phyloP scores from a whole-genome alignment of 345 rosid species.

The Erysimum cheiranthoides region DNA sequence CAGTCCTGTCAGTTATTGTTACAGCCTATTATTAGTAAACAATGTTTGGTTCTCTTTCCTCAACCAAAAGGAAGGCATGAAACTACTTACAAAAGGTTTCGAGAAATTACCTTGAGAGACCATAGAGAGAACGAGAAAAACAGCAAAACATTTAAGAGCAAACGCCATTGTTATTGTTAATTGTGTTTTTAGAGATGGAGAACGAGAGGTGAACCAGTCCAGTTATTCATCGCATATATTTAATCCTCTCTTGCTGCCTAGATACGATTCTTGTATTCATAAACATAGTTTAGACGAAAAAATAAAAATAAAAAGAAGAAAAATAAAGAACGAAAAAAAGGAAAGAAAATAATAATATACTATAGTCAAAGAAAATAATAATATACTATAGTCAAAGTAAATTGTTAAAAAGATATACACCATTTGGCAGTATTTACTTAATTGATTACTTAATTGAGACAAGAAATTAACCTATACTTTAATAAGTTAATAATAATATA shows the following conservation, averaged over 20 bases:
- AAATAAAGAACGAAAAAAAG: not conserved
- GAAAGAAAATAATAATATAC: too few relatives aligned
- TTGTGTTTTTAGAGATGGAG: slow-evolving; percentile 6
- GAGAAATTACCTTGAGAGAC: slow-evolving; percentile 34
- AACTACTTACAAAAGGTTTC: slow-evolving; percentile 2
- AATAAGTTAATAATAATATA: not conserved
- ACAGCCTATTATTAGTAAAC: too few relatives aligned
- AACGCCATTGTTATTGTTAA: slow-evolving; percentile 34
- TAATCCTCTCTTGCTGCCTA: slow-evolving; percentile 13
- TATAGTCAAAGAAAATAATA: too few relatives aligned
- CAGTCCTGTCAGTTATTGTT: slow-evolving; percentile 21
- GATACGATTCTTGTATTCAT: not conserved
- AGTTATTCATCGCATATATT: slow-evolving; percentile 4
- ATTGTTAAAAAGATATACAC: not conserved
- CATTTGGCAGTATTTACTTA: not conserved
- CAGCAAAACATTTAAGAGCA: slow-evolving; percentile 26
- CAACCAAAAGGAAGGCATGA: too few relatives aligned
- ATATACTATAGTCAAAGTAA: not conserved
- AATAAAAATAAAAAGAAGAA: not conserved
- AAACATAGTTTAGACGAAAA: not conserved
- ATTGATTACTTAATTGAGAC: not conserved
- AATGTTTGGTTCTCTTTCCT: too few relatives aligned
- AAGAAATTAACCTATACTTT: not conserved
- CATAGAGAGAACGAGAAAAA: slow-evolving; percentile 36
- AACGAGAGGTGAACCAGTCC: not conserved